A percentile compares a stretch with the other conserved stretches of the same genome.
Evolutionary conservation across 2,329 filamentous ascomycete species (phyloP).

Genomic region (Aspergillus neotritici): DNA sequence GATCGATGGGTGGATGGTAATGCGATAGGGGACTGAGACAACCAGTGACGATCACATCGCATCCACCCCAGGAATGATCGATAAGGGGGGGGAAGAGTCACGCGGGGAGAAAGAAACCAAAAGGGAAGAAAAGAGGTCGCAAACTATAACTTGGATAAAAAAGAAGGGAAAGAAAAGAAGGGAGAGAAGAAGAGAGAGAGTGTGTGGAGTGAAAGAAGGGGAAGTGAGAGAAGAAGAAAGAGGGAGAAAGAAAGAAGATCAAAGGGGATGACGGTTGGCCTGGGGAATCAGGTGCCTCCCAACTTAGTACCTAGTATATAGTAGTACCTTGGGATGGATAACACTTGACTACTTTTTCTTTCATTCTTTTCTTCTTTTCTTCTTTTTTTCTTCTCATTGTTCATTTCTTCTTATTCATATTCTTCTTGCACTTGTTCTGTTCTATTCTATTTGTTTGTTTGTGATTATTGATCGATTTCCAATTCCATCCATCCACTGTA

Average conservation of each 20-base stretch:
- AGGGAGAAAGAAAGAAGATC: conserved; percentile 1
- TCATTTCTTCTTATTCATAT: not conserved
- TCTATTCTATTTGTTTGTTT: too few relatives aligned
- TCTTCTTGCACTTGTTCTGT: too few relatives aligned
- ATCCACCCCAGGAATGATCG: conserved; percentile 19
- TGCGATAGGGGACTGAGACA: conserved; percentile 18
- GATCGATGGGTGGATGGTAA: conserved; percentile 1
- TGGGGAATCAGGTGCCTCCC: not conserved
- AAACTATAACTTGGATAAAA: not conserved
- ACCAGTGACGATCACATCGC: conserved; percentile 27
- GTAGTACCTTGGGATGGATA: too few relatives aligned
- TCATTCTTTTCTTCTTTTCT: too few relatives aligned
- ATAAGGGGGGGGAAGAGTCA: conserved; percentile 13
- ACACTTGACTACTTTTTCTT: too few relatives aligned
- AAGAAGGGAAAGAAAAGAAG: not conserved
- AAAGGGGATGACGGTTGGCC: not conserved
- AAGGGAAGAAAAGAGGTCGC: not conserved
- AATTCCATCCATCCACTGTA: too few relatives aligned
- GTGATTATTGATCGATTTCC: too few relatives aligned
- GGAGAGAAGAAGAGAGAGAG: not conserved
- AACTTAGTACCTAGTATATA: not conserved
- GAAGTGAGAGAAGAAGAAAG: not conserved
- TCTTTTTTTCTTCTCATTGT: conserved; percentile 10
- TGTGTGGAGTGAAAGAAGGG: not conserved
- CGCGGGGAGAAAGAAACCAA: conserved; percentile 2